Percentiles rank a stretch among this genome's conserved stretches.
Evolutionary conservation across 75 land plant species (phyloP).

Genomic region (Larix kaempferi): DNA sequence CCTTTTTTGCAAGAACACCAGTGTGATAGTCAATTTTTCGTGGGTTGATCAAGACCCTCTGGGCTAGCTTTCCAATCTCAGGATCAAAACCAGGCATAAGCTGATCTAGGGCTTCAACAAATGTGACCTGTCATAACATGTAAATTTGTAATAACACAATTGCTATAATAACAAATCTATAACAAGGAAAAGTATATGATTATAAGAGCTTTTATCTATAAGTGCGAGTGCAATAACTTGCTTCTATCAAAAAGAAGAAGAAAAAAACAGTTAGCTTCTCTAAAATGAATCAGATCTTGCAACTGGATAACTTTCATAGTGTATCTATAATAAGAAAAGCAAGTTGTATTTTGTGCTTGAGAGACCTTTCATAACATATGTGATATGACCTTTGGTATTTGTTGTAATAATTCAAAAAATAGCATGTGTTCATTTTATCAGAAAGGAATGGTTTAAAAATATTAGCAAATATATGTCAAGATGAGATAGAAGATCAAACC

Average conservation of each 20-base stretch:
- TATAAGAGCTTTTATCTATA: neutral
- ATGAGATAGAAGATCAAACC: too few relatives aligned
- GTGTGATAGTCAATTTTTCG: constrained; percentile 94
- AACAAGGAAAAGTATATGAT: neutral
- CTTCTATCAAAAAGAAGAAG: neutral
- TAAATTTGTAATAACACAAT: neutral
- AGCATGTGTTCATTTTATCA: too few relatives aligned
- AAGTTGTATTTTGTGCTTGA: neutral
- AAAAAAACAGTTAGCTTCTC: neutral
- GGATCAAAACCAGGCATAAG: constrained; percentile 99
- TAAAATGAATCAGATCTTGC: neutral
- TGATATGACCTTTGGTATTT: too few relatives aligned
- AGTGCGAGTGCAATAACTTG: neutral
- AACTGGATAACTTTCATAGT: neutral
- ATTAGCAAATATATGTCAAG: too few relatives aligned
- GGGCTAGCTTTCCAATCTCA: constrained; percentile 95
- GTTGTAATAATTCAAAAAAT: too few relatives aligned
- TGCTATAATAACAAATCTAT: neutral
- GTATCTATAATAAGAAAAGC: neutral
- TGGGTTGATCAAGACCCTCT: constrained; percentile 92
- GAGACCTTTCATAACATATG: neutral
- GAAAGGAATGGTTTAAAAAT: too few relatives aligned
- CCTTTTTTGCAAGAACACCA: constrained; percentile 99
- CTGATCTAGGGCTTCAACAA: constrained; percentile 97
- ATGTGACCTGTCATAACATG: constrained; percentile 76